Evolutionary conservation across 371 early-diverging fungal genomes (phyloP).

Genomic region (Mortierella sp.): DNA sequence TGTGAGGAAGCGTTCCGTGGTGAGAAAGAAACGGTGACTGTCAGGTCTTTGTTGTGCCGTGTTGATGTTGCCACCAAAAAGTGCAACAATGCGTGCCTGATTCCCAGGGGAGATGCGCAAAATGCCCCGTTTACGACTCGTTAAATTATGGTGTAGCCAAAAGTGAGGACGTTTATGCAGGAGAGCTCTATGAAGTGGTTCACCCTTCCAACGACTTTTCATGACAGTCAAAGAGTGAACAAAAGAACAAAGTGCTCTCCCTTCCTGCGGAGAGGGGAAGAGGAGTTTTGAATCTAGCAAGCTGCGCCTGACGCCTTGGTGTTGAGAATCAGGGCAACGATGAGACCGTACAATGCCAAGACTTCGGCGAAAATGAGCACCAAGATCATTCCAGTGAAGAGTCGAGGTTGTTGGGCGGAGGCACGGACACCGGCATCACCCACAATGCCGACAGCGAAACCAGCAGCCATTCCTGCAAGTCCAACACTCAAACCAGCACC

Average conservation of each 20-base stretch:
- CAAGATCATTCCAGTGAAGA: conserved; percentile 85
- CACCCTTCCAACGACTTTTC: background rate
- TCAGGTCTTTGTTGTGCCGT: no score
- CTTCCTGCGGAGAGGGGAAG: no score
- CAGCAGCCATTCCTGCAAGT: conserved; percentile 88
- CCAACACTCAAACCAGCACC: conserved; percentile 91
- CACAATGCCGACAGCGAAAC: conserved; percentile 92
- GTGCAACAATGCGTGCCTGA: no score
- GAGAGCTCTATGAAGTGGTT: background rate
- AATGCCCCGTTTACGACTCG: no score
- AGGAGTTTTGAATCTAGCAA: conserved; percentile 56
- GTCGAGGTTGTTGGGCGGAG: conserved; percentile 81
- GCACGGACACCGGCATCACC: conserved; percentile 91
- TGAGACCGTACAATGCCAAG: conserved; percentile 90
- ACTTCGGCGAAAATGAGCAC: conserved; percentile 96
- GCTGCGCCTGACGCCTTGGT: conserved; percentile 65
- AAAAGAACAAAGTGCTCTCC: no score
- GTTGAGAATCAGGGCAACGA: conserved; percentile 86
- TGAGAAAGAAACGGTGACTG: no score
- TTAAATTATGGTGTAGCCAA: no score
- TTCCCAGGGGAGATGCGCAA: no score
- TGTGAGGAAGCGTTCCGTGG: no score
- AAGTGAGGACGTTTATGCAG: no score
- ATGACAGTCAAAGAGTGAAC: background rate
- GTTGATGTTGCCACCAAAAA: no score